Percentiles rank a stretch among this genome's conserved stretches.
Evolutionary conservation across 2,329 filamentous ascomycete species (phyloP).

Genomic region (Claviceps capensis): DNA sequence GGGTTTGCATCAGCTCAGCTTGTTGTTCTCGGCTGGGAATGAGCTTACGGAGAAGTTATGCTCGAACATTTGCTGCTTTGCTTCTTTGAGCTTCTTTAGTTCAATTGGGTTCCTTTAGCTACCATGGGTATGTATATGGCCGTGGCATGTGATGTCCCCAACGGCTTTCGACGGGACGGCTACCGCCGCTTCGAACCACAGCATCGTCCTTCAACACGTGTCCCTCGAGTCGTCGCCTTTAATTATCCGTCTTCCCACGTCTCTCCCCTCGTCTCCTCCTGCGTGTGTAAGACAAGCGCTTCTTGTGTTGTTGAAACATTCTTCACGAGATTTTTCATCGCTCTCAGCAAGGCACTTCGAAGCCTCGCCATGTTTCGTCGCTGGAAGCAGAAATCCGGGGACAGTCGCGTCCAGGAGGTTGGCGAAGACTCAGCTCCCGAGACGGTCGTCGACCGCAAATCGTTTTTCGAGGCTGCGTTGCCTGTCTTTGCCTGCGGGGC

Average conservation of each 20-base stretch:
- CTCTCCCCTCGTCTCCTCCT: background rate
- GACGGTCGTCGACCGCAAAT: slow-evolving; percentile 6
- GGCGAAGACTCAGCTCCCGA: slow-evolving; percentile 5
- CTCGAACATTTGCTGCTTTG: background rate
- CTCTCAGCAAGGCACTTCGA: no score
- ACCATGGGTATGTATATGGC: background rate
- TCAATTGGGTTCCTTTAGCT: background rate
- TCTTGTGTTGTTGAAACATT: no score
- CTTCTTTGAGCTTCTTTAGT: background rate
- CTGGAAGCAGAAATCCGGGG: background rate
- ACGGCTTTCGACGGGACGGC: no score
- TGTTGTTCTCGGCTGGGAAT: no score
- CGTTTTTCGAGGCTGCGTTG: slow-evolving; percentile 19
- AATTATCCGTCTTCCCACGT: background rate
- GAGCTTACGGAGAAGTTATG: background rate
- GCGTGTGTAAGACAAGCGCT: no score
- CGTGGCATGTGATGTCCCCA: background rate
- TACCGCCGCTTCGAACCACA: background rate
- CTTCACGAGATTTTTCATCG: no score
- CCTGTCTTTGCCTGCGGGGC: slow-evolving; percentile 81
- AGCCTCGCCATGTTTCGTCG: background rate
- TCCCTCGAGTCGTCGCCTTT: background rate
- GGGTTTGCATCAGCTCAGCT: background rate
- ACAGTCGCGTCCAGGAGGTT: background rate
- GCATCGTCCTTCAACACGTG: background rate